Base-by-base conservation (phyloP, 1,284 basidiomycete species). In the Sphagnurus paluster region DNA sequence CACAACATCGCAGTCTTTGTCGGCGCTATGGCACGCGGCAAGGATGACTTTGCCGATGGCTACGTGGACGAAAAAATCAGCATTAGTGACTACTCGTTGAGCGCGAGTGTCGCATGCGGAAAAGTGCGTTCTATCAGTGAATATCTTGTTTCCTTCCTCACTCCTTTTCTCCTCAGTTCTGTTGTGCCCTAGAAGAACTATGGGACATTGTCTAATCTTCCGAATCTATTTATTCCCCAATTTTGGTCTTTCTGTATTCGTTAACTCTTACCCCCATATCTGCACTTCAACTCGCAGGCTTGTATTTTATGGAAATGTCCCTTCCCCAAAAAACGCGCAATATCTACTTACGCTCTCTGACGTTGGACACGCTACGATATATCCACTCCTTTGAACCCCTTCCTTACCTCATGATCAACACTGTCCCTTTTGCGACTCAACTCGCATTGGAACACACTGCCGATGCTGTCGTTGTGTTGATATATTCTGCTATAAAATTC, bases 1-100 rank as follows among this genome's bases (percentile, higher is more conserved):
- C 93, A 98, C 60, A 87, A 87, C 29, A 75, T 99, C 49, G 94
- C 93, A 10, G 91, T 99, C 42, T 98, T 98, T 62, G 93, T 99
- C 40, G 97, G 96, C 47, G 96, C 97, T 14, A 98, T 98, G 94
- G 94, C 94, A 2, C 77, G 94, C 53, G 94, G 93, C 7, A 85
- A 84, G 53, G 96, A 99, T 61, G 93, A 95, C 71, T 99, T 99
- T 73, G 96, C 97, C 9, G 97, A 99, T 68, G 90, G 80, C n/a
- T 69, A 92, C 54, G 91, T 98, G 0, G 96, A 99, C 64, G 90
- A 97, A 69, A 99, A 99, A 74, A 95, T 99, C 61, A 84, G 90
- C 52, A 94, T 99, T 68, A 94, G 90, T 60, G 88, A 98, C 59
- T 99, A 97, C 68, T 83, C 90, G 5, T 72, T 99, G 39, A 96